Evolutionary conservation across 1,284 basidiomycete species (phyloP).

Genomic region (Crepidotus sp.): DNA sequence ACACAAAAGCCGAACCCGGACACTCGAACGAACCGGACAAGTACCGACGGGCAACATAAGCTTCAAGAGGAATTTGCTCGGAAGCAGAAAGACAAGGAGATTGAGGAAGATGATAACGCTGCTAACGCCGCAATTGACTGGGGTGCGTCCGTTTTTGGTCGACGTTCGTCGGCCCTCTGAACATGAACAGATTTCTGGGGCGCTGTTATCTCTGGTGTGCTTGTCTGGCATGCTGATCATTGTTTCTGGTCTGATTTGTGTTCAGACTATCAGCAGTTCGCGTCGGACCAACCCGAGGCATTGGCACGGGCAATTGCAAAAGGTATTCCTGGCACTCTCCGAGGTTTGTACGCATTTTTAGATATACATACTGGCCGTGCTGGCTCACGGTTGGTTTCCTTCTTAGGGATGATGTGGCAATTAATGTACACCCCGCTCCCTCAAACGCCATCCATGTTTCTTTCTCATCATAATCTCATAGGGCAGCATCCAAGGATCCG

Average conservation of each 20-base stretch:
- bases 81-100: constrained; percentile 36
- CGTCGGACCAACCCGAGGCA: constrained; percentile 66
- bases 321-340: constrained; percentile 79
- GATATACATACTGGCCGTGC: neutral
- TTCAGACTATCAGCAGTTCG: constrained; percentile 79
- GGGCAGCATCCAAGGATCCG: constrained; percentile 84
- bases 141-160: constrained; percentile 44
- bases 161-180: constrained; percentile 7
- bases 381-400: neutral
- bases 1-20: constrained; percentile 29
- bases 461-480: constrained; percentile 23
- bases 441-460: constrained; percentile 9
- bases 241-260: constrained; percentile 1
- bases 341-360: constrained; percentile 32
- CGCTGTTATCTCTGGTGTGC: constrained; percentile 76
- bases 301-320: constrained; percentile 86
- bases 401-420: constrained; percentile 82
- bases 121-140: constrained; percentile 52
- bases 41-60: constrained; percentile 56
- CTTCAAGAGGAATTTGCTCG: constrained; percentile 64
- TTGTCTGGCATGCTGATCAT: neutral
- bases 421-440: constrained; percentile 61
- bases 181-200: constrained; percentile 84
- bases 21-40: constrained; percentile 32
- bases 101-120: constrained; percentile 26